Base-by-base conservation (phyloP, 768 basidiomycete genomes). In the Rhizopogon salebrosus region DNA sequence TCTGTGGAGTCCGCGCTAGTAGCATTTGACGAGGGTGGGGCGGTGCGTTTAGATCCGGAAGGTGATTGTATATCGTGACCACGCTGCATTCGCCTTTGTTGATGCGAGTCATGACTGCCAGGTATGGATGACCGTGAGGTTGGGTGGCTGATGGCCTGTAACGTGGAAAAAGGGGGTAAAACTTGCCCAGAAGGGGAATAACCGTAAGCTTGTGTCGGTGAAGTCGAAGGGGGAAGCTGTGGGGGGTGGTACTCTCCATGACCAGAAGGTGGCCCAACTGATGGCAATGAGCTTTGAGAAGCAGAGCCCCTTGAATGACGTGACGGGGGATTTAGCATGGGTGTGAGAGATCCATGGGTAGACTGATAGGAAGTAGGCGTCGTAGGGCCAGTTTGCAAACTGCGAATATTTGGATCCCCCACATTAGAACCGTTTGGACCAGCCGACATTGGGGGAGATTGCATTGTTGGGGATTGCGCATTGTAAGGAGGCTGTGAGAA, bases 1-100 rank as follows among this genome's bases (percentile, higher is more conserved):
- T 92, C 91, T 35, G 89, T 88, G 1, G 90, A 90, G 67, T 92
- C 84, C 10, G 87, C 83, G 57, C 87, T 91, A 8, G 85, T 83
- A 54, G 83, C 79, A 59, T 80, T 83, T 2, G 89, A 89, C 13
- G 82, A 77, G 3, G 77, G 71, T 11, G 81, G 79, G 31, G 80
- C 79, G 27, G 78, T 74, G 57, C 87, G 76, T 68, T 88, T 89
- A 52, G 79, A 70, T 26, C 75, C 73, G 37, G 77, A 67, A 24
- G 60, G 59, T 3, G 55, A 53, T 8, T 71, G 55, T 37, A 58
- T 48, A 26, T 60, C 63, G 58, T 72, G 70, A 57, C 67, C 43
- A 31, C 43, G 45, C 61, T 57, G 59, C 64, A 56, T 39, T 53
- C 48, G 42, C 42, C 60, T 26, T n/a, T 66, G 65, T 34, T 64